Evolutionary conservation across 768 basidiomycete genomes (phyloP).

Genomic region (Rhizopogon vesiculosus): DNA sequence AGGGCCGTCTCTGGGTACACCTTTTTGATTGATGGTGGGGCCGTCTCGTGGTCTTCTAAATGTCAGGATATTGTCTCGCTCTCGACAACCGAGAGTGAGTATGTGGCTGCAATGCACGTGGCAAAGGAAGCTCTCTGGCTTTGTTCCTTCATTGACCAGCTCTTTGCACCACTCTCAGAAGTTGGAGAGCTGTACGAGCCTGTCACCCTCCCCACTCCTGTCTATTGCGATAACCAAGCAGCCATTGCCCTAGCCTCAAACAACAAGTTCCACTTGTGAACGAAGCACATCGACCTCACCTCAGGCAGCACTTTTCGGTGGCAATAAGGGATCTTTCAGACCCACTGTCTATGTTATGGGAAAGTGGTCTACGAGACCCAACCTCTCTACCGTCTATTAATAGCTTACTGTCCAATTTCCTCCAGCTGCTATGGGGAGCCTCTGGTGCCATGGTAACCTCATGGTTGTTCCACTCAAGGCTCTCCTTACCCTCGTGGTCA

Average conservation of each 20-base stretch:
- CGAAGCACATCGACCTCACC: too few relatives aligned
- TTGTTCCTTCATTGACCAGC: conserved; percentile 4
- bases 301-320: conserved; percentile 1
- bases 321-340: background rate
- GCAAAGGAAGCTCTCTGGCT: conserved; percentile 22
- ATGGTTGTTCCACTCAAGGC: too few relatives aligned
- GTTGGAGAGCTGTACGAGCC: too few relatives aligned
- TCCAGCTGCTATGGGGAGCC: background rate
- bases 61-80: conserved; percentile 30
- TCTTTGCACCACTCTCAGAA: conserved; percentile 1
- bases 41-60: conserved; percentile 30
- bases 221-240: too few relatives aligned
- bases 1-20: conserved; percentile 13
- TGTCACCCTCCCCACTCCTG: too few relatives aligned
- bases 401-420: background rate
- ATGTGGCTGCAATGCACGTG: conserved; percentile 18
- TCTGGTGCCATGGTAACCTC: background rate
- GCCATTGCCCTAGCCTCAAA: too few relatives aligned
- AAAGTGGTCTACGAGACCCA: background rate
- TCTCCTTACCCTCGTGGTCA: too few relatives aligned
- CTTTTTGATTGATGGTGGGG: conserved; percentile 10
- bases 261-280: too few relatives aligned
- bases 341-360: background rate
- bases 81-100: conserved; percentile 34
- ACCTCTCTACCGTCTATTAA: background rate